Evolutionary conservation across 2,329 filamentous ascomycete species (phyloP).

Genomic region (Boeremia lycopersici): DNA sequence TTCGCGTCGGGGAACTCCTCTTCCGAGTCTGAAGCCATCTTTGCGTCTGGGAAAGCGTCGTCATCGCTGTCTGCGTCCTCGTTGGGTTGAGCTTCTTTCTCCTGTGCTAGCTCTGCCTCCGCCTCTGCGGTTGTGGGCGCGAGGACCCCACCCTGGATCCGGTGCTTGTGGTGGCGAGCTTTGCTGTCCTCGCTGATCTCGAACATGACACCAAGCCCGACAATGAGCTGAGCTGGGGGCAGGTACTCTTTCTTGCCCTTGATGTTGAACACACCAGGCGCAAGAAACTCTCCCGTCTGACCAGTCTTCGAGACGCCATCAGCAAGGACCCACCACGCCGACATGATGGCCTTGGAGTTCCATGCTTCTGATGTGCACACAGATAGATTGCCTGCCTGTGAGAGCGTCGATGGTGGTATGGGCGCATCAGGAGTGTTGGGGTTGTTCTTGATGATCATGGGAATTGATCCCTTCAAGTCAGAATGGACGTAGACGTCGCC

Average conservation of each 20-base stretch:
- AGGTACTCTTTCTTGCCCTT: conserved; percentile 89
- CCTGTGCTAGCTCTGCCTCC: conserved; percentile 22
- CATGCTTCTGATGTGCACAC: conserved; percentile 88
- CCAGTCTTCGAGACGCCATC: conserved; percentile 90
- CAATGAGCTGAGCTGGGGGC: conserved; percentile 81
- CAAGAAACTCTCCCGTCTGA: conserved; percentile 78
- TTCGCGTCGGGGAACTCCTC: conserved; percentile 55
- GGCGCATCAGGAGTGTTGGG: conserved; percentile 77
- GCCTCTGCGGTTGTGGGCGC: conserved; percentile 28
- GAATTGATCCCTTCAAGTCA: conserved; percentile 81
- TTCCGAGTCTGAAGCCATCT: conserved; percentile 46
- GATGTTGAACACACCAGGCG: conserved; percentile 78
- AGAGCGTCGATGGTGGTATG: conserved; percentile 87
- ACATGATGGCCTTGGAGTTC: conserved; percentile 96
- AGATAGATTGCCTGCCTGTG: conserved; percentile 84
- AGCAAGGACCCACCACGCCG: conserved; percentile 92
- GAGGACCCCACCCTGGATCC: conserved; percentile 55
- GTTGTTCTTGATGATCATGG: conserved; percentile 91
- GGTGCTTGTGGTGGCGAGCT: conserved; percentile 77
- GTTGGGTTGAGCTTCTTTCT: conserved; percentile 20
- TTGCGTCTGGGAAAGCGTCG: conserved; percentile 54
- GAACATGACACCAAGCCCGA: conserved; percentile 89
- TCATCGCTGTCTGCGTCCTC: conserved; percentile 47
- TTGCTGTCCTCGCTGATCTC: conserved; percentile 88
- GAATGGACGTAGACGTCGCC: conserved; percentile 93